A percentile compares a stretch with the other conserved stretches of the same genome.
These are phyloP conservation scores for Hanseniaspora mollemarum DNA, from an alignment of 805 yeast species.

Conservation along the genomic window DNA sequence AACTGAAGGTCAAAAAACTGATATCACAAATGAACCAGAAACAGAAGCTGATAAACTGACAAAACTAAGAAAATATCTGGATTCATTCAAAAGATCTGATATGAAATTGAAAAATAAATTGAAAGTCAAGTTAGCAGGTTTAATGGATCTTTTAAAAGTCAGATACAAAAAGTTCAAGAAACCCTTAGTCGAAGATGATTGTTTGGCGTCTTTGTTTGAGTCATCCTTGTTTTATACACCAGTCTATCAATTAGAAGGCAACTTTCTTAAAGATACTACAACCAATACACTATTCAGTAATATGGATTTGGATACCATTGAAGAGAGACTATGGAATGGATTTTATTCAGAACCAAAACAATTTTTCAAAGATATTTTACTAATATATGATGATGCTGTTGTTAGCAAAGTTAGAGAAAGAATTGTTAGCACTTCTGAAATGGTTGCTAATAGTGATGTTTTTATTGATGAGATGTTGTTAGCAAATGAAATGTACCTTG, in stretches of 20 bases:
- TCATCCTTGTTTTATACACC: slow-evolving; percentile 33
- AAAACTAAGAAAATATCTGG: slow-evolving; percentile 34
- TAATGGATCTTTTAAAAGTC: slow-evolving; percentile 80
- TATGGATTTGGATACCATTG: slow-evolving; percentile 88
- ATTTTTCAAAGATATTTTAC: slow-evolving; percentile 69
- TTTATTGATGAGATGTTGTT: slow-evolving; percentile 74
- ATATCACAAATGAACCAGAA: slow-evolving; percentile 26
- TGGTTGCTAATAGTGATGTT: slow-evolving; percentile 93
- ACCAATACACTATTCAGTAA: slow-evolving; percentile 67
- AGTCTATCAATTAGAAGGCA: slow-evolving; percentile 44
- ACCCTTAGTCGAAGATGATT: slow-evolving; percentile 73
- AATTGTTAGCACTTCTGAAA: slow-evolving; percentile 70
- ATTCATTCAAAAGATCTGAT: slow-evolving; percentile 46
- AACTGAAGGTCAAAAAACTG: slow-evolving; percentile 19
- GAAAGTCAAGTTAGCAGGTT: slow-evolving; percentile 71
- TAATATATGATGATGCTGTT: slow-evolving; percentile 69
- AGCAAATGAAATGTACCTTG: slow-evolving; percentile 41
- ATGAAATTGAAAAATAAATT: slow-evolving; percentile 72
- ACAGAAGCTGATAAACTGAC: not conserved
- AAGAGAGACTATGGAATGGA: slow-evolving; percentile 95
- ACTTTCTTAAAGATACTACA: slow-evolving; percentile 68
- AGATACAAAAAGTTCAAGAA: slow-evolving; percentile 84
- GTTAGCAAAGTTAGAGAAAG: slow-evolving; percentile 76
- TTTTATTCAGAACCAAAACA: slow-evolving; percentile 87
- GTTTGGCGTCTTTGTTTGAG: slow-evolving; percentile 67